Evolutionary conservation across 78 protist species (phyloP), one percentile per base, ranked within the genome.

Genomic region (Chrysochromulina parva): DNA sequence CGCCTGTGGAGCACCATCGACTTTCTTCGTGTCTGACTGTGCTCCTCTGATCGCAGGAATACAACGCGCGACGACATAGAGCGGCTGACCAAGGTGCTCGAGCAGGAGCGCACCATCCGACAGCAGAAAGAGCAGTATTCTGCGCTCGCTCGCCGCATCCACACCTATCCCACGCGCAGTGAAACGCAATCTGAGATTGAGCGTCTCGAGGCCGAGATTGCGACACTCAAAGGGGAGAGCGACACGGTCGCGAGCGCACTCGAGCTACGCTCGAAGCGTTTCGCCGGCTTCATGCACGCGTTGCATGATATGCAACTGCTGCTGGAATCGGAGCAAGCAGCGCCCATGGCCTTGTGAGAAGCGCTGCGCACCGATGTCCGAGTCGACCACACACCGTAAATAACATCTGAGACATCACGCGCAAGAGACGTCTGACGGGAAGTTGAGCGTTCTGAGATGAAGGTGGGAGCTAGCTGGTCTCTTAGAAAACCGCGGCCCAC

Each of bases 91-190:
- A 16, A 1, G 19, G 14, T 48, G 55, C 55, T 74, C n/a, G n/a
- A 74, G 82, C 57, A 74, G 55, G 82, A 74, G 82, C 82, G 82
- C 28, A 10, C 26, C 14, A 7, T 74, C 28, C 82, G 82, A 7
- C 57, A 74, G 82, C 82, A 74, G 55, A 74, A 74, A 55, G 82
- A 74, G 82, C 82, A 74, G 24, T 74, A 74, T 13, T 53, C 82
- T 2, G 82, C 55, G 19, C 55, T 74, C 3, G 53, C 82, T 3
- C 50, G 55, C 14, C 82, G 55, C 20, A 74, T 74, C 55, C 3
- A 74, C 13, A 22, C 9, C 24, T 19, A 17, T 24, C 82, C 82
- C 1, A 13, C 82, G n/a, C 50, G 82, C 28, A 26, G 3, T 3
- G n/a, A 6, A 55, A 74, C 82, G 57, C 28, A 74, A 55, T n/a